phyloP scores from a whole-genome alignment of 2,329 filamentous ascomycete genomes.

The Orbilia oligospora region DNA sequence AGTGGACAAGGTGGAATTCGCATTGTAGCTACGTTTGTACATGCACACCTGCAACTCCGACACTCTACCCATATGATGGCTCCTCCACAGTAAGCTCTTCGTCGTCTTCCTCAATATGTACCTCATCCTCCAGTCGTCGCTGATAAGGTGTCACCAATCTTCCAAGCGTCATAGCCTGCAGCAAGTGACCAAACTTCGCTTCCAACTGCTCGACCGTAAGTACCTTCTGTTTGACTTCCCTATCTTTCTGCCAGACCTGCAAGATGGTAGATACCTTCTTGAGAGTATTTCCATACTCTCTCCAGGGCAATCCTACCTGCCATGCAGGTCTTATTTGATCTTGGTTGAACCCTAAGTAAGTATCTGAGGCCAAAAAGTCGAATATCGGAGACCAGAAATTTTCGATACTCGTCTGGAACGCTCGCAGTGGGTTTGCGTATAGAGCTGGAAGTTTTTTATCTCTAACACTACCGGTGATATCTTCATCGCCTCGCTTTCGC shows the following conservation, averaged over 20 bases:
- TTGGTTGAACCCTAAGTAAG: neutral
- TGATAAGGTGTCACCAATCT: neutral
- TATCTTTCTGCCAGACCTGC: constrained; percentile 14
- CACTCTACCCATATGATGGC: neutral
- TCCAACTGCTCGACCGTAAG: constrained; percentile 1
- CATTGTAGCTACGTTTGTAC: too few species aligned
- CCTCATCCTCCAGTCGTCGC: neutral
- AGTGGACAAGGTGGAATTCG: too few species aligned
- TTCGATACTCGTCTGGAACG: neutral
- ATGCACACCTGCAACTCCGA: too few species aligned
- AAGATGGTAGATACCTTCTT: neutral
- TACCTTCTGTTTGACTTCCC: neutral
- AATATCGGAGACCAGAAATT: constrained; percentile 15
- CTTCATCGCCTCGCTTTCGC: neutral
- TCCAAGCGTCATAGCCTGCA: constrained; percentile 16
- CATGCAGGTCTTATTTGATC: constrained; percentile 2
- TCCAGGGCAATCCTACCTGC: neutral
- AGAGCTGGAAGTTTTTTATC: neutral
- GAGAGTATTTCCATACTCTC: constrained; percentile 9
- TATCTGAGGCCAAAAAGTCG: neutral
- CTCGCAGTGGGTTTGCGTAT: neutral
- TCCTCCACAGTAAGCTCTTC: neutral
- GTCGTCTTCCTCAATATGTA: neutral
- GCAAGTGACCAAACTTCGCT: constrained; percentile 3
- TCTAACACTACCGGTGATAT: neutral